Base-by-base conservation (phyloP, 2,329 filamentous ascomycete species). In the Fonsecaea pedrosoi region DNA sequence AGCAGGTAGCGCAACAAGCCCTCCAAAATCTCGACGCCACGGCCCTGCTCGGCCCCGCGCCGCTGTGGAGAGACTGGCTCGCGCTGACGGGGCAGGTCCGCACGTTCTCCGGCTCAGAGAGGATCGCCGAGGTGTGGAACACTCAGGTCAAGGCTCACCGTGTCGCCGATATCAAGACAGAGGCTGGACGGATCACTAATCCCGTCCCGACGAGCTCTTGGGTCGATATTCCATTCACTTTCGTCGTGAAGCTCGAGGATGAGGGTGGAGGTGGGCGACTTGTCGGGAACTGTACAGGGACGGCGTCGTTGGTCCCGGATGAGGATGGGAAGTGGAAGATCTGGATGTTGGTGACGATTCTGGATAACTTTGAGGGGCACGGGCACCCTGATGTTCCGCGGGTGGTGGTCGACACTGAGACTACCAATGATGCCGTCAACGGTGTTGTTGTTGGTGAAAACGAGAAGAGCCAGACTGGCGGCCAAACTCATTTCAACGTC, bases 281-380 rank as follows among this genome's bases (percentile, higher is more conserved):
- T 59, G 64, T 18, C 50, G 62, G 42, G 12, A 68, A 57, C n/a
- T 71, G 70, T 40, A 71, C 67, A 15, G 73, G 71, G 13, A 69
- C 68, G 18, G 30, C 73, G 9, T 70, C 69, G 18, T 59, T 75
- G 15, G 64, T 73, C 7, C 69, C 66, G 15, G 53, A 54, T 18
- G 54, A 57, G 10, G 56, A 64, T 66, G 21, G 63, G 30, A 50
- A 63, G 1, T 75, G 73, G 73, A 73, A 73, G 32, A 74, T 75
- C 21, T 76, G 73, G 73, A 66, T 74, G 40, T 40, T 75, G 7
- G 61, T 65, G 55, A 76, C 74, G 9, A 65, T 74, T 25, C 55
- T 76, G 18, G 74, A 75, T 38, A 57, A 66, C 34, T 65, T 73
- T 32, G 56, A 67, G 6, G 73, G 68, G 9, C 64, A 70, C 34